Evolutionary conservation across 306 rosid species (phyloP).

Genomic region (Herpetospermum pedunculosum): DNA sequence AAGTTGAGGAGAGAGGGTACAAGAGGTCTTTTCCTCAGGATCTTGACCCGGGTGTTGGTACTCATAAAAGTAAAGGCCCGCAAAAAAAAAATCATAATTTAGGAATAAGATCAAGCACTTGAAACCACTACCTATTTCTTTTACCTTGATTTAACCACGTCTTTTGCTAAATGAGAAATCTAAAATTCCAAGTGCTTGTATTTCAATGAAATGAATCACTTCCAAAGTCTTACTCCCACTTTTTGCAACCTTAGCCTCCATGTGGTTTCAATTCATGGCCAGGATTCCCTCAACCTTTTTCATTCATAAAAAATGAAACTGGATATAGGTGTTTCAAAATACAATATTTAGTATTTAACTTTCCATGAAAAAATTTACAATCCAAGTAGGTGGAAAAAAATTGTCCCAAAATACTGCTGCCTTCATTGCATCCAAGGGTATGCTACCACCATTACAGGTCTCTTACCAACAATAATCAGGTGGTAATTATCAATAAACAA

Average conservation of each 20-base stretch:
- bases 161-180: neutral
- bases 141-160: neutral
- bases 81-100: neutral
- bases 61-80: neutral
- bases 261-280: neutral
- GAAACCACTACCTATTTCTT: neutral
- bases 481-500: neutral
- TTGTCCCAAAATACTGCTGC: neutral
- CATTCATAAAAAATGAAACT: neutral
- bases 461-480: neutral
- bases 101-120: neutral
- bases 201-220: neutral
- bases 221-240: neutral
- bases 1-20: neutral
- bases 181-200: neutral
- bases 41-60: neutral
- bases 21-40: neutral
- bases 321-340: neutral
- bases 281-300: neutral
- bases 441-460: neutral
- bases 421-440: neutral
- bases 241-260: conserved; percentile 3
- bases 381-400: neutral
- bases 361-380: neutral
- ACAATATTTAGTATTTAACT: neutral